Conservation (phyloP, 345 rosid genomes). For the Arabidopsis arenosa region DNA sequence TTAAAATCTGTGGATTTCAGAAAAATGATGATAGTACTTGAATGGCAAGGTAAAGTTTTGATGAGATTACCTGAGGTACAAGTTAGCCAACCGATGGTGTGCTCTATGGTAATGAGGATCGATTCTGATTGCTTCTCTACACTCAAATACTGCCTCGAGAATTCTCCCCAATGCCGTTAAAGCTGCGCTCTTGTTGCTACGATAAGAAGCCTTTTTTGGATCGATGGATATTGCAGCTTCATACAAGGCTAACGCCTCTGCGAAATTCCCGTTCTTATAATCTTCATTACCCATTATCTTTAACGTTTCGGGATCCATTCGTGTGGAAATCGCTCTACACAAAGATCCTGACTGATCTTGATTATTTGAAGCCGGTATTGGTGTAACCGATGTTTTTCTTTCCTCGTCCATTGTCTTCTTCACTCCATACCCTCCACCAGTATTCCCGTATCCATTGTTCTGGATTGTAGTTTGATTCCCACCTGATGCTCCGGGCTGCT, state of each 20-base stretch:
- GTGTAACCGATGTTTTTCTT: slow-evolving; percentile 37
- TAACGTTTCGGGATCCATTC: slow-evolving; percentile 93
- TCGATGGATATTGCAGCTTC: slow-evolving; percentile 92
- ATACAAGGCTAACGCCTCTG: slow-evolving; percentile 80
- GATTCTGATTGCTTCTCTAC: slow-evolving; percentile 85
- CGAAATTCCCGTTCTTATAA: slow-evolving; percentile 83
- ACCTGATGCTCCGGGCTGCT: slow-evolving; percentile 55
- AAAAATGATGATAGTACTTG: not conserved
- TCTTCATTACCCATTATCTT: slow-evolving; percentile 98
- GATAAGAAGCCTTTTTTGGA: slow-evolving; percentile 78
- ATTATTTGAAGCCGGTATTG: slow-evolving; percentile 19
- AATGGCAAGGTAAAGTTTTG: slow-evolving; percentile 12
- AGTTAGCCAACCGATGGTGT: slow-evolving; percentile 82
- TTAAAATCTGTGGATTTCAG: not conserved
- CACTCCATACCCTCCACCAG: slow-evolving; percentile 56
- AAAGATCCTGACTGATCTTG: slow-evolving; percentile 54
- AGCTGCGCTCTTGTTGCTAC: slow-evolving; percentile 91
- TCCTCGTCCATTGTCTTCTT: slow-evolving; percentile 51
- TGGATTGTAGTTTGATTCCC: slow-evolving; percentile 45
- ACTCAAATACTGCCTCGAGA: slow-evolving; percentile 85
- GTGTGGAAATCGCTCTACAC: slow-evolving; percentile 79
- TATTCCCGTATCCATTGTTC: slow-evolving; percentile 47
- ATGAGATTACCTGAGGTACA: slow-evolving; percentile 68
- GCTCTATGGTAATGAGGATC: slow-evolving; percentile 93
- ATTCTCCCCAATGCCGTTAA: slow-evolving; percentile 79